Conservation (phyloP, 495 filamentous ascomycete genomes). For the Clavariopsis aquatica region DNA sequence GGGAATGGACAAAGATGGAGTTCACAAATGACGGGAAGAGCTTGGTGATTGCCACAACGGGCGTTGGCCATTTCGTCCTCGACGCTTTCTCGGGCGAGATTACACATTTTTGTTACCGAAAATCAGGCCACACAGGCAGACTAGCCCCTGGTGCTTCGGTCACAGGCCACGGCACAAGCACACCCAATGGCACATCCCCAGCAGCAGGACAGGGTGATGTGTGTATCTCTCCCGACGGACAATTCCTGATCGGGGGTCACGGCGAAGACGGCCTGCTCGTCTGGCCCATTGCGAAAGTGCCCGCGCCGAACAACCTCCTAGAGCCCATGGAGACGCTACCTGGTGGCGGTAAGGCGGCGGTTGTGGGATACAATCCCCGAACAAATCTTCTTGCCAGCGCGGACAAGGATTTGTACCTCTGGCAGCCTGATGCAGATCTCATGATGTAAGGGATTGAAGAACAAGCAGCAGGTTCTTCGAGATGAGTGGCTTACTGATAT, state of each 20-base stretch:
- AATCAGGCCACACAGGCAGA: slow-evolving; percentile 50
- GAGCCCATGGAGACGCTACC: slow-evolving; percentile 66
- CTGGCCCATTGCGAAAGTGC: slow-evolving; percentile 68
- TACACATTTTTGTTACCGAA: slow-evolving; percentile 60
- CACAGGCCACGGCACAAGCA: slow-evolving; percentile 43
- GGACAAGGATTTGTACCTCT: slow-evolving; percentile 85
- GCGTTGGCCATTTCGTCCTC: slow-evolving; percentile 78
- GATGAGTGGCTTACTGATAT: too few relatives aligned
- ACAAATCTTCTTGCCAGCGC: slow-evolving; percentile 87
- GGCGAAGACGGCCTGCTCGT: slow-evolving; percentile 67
- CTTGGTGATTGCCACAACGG: slow-evolving; percentile 77
- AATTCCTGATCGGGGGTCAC: slow-evolving; percentile 77
- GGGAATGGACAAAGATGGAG: slow-evolving; percentile 79
- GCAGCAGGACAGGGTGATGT: slow-evolving; percentile 69
- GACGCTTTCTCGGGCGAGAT: slow-evolving; percentile 84
- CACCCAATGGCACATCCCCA: slow-evolving; percentile 37
- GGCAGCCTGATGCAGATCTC: slow-evolving; percentile 75
- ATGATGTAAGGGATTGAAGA: slow-evolving; percentile 26
- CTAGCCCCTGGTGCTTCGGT: slow-evolving; percentile 52
- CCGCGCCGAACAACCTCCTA: slow-evolving; percentile 59
- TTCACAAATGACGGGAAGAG: slow-evolving; percentile 94
- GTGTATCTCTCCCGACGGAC: slow-evolving; percentile 84
- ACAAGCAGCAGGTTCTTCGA: too few relatives aligned
- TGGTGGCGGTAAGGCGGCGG: slow-evolving; percentile 64
- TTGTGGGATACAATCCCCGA: slow-evolving; percentile 85